Percentiles rank a stretch among this genome's conserved stretches.
Conservation (phyloP, 495 filamentous ascomycete genomes). For the Immersiella caudata region DNA sequence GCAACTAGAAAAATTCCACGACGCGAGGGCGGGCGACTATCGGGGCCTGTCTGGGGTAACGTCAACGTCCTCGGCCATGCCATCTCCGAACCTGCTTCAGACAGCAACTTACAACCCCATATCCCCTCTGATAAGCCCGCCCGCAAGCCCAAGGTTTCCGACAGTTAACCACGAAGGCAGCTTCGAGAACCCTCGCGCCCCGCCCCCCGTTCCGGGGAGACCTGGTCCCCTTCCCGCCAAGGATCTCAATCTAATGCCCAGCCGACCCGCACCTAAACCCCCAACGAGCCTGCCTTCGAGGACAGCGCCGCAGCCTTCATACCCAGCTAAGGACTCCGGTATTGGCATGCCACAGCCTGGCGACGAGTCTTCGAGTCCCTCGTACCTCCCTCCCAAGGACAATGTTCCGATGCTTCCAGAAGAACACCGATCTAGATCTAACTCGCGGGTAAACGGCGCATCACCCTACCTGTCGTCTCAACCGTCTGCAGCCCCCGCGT, state of each 20-base stretch:
- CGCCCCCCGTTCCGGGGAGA: constrained; percentile 80
- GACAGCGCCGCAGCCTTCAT: constrained; percentile 52
- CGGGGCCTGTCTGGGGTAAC: constrained; percentile 48
- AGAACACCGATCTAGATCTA: constrained; percentile 57
- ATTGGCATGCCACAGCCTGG: constrained; percentile 56
- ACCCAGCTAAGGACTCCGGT: constrained; percentile 54
- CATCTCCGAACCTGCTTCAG: constrained; percentile 50
- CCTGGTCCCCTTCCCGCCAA: constrained; percentile 47
- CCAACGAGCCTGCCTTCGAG: constrained; percentile 55
- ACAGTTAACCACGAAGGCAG: constrained; percentile 82
- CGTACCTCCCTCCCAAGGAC: constrained; percentile 53
- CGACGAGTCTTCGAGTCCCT: constrained; percentile 51
- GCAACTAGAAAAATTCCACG: constrained; percentile 93
- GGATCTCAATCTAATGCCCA: constrained; percentile 61
- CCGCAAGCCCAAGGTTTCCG: constrained; percentile 89
- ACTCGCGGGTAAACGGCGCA: constrained; percentile 54
- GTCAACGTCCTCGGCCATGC: constrained; percentile 44
- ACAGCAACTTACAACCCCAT: constrained; percentile 53
- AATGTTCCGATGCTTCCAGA: constrained; percentile 55
- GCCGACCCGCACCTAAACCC: constrained; percentile 67
- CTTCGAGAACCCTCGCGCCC: constrained; percentile 94
- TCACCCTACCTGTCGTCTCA: constrained; percentile 46
- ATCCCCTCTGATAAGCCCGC: constrained; percentile 74
- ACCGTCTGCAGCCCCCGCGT: constrained; percentile 32
- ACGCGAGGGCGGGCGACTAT: constrained; percentile 67